phyloP scores from a whole-genome alignment of 2,329 filamentous ascomycete species.

The Monosporascus sp. region DNA sequence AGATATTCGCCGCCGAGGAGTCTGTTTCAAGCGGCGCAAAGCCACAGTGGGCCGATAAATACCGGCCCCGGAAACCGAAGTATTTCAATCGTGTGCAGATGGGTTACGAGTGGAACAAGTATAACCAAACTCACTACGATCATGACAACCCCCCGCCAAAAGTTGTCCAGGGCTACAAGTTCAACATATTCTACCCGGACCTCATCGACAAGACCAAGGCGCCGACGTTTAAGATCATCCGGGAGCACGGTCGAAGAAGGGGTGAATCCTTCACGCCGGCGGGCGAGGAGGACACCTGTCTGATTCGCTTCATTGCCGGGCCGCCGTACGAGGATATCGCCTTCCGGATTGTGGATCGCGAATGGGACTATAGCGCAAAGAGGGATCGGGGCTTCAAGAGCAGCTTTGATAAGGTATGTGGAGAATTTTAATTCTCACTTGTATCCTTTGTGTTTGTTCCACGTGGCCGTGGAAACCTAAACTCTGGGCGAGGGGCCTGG shows the following conservation, averaged over 20 bases:
- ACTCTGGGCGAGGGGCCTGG: neutral
- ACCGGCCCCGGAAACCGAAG: conserved; percentile 83
- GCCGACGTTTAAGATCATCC: conserved; percentile 91
- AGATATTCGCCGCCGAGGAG: conserved; percentile 91
- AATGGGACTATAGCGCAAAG: conserved; percentile 98
- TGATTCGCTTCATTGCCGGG: conserved; percentile 92
- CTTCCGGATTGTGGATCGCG: conserved; percentile 94
- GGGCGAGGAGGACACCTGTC: conserved; percentile 92
- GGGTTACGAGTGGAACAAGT: conserved; percentile 99
- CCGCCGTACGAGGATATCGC: conserved; percentile 96
- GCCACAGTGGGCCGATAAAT: conserved; percentile 77
- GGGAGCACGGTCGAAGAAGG: conserved; percentile 81
- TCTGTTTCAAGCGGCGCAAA: conserved; percentile 58
- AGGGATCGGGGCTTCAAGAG: conserved; percentile 90
- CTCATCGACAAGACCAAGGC: conserved; percentile 92
- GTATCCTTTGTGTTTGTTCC: conserved; percentile 10
- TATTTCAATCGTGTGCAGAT: conserved; percentile 99
- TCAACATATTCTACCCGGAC: conserved; percentile 99
- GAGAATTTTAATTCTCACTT: conserved; percentile 4
- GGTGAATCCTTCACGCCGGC: conserved; percentile 91
- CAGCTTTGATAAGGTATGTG: conserved; percentile 92
- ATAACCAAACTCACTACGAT: conserved; percentile 99
- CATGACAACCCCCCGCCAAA: conserved; percentile 97
- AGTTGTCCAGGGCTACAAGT: conserved; percentile 98
- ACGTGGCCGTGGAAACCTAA: conserved; percentile 5